A percentile compares a stretch with the other conserved stretches of the same genome.
Conservation (phyloP, 495 filamentous ascomycete genomes). For the Xylaria nigripes region DNA sequence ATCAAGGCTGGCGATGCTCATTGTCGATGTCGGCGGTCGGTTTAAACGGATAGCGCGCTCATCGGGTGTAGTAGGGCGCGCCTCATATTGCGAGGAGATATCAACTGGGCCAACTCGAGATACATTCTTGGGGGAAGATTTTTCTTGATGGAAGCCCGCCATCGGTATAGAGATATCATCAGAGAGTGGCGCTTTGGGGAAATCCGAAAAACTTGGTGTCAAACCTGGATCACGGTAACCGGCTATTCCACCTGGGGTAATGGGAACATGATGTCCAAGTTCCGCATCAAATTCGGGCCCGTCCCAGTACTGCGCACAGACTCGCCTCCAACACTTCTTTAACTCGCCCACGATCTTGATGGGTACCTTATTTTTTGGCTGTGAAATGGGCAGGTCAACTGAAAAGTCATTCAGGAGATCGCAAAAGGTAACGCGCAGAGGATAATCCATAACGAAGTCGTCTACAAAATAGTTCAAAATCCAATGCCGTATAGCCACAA, state of each 20-base stretch:
- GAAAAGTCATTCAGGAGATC: slow-evolving; percentile 71
- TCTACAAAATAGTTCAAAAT: slow-evolving; percentile 96
- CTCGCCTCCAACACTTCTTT: slow-evolving; percentile 94
- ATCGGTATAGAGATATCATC: slow-evolving; percentile 32
- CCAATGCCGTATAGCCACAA: slow-evolving; percentile 96
- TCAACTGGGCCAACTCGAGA: slow-evolving; percentile 42
- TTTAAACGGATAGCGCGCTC: slow-evolving; percentile 20
- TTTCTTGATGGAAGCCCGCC: slow-evolving; percentile 18
- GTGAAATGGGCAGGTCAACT: slow-evolving; percentile 39
- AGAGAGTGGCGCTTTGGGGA: slow-evolving; percentile 33
- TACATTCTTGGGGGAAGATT: slow-evolving; percentile 42
- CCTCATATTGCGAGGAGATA: slow-evolving; percentile 28
- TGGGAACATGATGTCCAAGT: slow-evolving; percentile 56
- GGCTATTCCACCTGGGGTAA: slow-evolving; percentile 63
- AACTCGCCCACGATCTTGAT: slow-evolving; percentile 87
- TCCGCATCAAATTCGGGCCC: slow-evolving; percentile 50
- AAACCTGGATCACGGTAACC: slow-evolving; percentile 47
- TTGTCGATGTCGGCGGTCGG: slow-evolving; percentile 39
- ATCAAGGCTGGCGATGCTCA: slow-evolving; percentile 47
- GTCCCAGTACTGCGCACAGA: slow-evolving; percentile 85
- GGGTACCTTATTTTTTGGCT: slow-evolving; percentile 57
- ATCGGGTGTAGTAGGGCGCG: slow-evolving; percentile 37
- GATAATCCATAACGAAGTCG: slow-evolving; percentile 82
- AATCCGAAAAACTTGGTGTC: slow-evolving; percentile 41
- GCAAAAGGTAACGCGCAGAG: slow-evolving; percentile 74